phyloP scores from a whole-genome alignment of 2,329 filamentous ascomycete species.

The Xylariaceae sp. region DNA sequence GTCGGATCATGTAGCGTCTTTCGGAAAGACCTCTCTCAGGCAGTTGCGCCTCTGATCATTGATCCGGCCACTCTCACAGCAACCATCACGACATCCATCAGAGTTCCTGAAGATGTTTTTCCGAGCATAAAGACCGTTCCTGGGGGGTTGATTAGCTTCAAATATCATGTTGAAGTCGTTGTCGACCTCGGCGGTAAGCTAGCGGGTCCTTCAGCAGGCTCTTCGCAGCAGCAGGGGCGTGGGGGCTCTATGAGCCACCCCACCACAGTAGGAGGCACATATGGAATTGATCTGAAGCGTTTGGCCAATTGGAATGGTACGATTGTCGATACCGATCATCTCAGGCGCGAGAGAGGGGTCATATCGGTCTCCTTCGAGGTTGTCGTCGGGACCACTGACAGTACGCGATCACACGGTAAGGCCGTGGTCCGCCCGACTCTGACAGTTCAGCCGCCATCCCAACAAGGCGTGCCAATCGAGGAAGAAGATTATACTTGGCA shows the following conservation, averaged over 20 bases:
- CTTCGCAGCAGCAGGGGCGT: conserved; percentile 37
- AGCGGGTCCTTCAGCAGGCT: conserved; percentile 47
- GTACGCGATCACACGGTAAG: conserved; percentile 31
- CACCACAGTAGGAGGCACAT: conserved; percentile 25
- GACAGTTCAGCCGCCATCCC: conserved; percentile 16
- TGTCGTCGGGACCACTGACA: conserved; percentile 81
- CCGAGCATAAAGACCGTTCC: conserved; percentile 88
- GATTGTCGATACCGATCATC: conserved; percentile 81
- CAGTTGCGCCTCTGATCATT: conserved; percentile 82
- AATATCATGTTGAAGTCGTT: conserved; percentile 88
- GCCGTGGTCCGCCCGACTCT: conserved; percentile 18
- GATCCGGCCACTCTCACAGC: conserved; percentile 75
- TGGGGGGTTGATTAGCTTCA: conserved; percentile 91
- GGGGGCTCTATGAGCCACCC: conserved; percentile 31
- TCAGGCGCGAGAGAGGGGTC: conserved; percentile 88
- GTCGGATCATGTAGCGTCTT: conserved; percentile 88
- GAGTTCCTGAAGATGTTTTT: conserved; percentile 85
- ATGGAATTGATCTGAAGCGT: conserved; percentile 38
- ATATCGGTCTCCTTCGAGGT: conserved; percentile 83
- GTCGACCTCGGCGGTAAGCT: conserved; percentile 88
- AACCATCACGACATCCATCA: conserved; percentile 75
- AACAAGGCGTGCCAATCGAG: conserved; percentile 10
- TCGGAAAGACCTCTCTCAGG: conserved; percentile 88
- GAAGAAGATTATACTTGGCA: conserved; percentile 26
- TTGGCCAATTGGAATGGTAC: conserved; percentile 56